Evolutionary conservation across 352 stramenopile species (phyloP), one percentile per base, ranked within the genome.

Genomic region (Phytopythium aichiense): DNA sequence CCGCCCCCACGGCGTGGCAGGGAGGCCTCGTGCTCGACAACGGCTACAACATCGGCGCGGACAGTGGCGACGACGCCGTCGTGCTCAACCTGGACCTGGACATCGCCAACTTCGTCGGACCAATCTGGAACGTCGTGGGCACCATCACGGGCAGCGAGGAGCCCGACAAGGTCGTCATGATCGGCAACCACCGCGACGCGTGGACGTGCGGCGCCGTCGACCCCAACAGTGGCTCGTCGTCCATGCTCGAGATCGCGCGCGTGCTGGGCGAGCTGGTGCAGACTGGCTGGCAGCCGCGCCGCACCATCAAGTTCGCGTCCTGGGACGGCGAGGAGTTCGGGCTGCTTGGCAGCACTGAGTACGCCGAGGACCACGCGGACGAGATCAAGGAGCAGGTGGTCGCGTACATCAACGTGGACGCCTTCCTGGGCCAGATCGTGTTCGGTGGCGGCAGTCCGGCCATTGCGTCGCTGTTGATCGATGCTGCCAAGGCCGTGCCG

Each of bases 181-280:
- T 92, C 13, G 81, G 84, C 23, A 94, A 93, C 63, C 86, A 94
- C 48, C 74, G 86, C 13, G 86, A 94, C 68, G 86, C 86, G 5
- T 94, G 86, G 86, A 73, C 89, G 7, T 88, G 79, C 60, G 81
- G 79, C 15, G 81, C 79, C 12, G 66, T 68, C 15, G 81, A 91
- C 67, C 81, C 81, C 6, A 86, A 87, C 64, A 76, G 57, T n/a
- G 81, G 79, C 7, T 88, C 84, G 6, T 75, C 80, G 0, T 60
- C 71, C 6, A 61, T 93, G 43, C 57, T 93, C 7, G 85, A 94
- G 57, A 71, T 93, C 8, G 85, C 78, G 1, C 71, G 72, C n/a
- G 71, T 69, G 2, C 66, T 91, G 33, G 76, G 77, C 22, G 59
- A 64, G 33, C 66, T 94, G 9, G 52, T 33, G 12, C 63, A 75